These are phyloP conservation scores for Fagopyrum homotropicum DNA, from an alignment of 148 eudicot species.

Conservation along the genomic window DNA sequence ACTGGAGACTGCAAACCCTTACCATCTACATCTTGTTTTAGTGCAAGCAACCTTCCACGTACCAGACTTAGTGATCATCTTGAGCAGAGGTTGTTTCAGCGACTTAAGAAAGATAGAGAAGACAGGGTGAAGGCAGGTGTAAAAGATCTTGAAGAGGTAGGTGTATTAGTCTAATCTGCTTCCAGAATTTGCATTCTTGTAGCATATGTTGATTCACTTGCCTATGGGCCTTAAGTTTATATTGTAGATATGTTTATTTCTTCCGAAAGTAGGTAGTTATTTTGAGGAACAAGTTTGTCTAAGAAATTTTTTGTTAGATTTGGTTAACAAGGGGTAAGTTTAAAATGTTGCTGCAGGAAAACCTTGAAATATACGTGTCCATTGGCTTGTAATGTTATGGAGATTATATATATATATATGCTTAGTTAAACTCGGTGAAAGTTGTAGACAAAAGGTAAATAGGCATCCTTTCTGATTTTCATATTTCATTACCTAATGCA, in stretches of 20 bases:
- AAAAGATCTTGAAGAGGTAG: constrained; percentile 53
- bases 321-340: background rate
- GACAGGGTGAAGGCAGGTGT: constrained; percentile 52
- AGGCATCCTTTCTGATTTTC: background rate
- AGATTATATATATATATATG: background rate
- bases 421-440: background rate
- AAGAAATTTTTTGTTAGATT: background rate
- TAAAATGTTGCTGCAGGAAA: background rate
- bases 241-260: background rate
- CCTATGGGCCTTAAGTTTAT: background rate
- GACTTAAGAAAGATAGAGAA: constrained; percentile 61
- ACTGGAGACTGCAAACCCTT: constrained; percentile 33
- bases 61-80: constrained; percentile 76
- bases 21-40: constrained; percentile 40
- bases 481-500: background rate
- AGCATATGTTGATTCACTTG: background rate
- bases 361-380: background rate
- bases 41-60: constrained; percentile 61
- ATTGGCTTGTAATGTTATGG: background rate
- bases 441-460: background rate
- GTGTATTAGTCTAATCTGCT: background rate
- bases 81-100: constrained; percentile 54
- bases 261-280: background rate
- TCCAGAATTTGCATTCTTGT: background rate
- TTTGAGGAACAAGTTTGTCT: background rate